A percentile compares a stretch with the other conserved stretches of the same genome.
Evolutionary conservation across 2,329 filamentous ascomycete species (phyloP).

Genomic region (Fusarium annulatum): DNA sequence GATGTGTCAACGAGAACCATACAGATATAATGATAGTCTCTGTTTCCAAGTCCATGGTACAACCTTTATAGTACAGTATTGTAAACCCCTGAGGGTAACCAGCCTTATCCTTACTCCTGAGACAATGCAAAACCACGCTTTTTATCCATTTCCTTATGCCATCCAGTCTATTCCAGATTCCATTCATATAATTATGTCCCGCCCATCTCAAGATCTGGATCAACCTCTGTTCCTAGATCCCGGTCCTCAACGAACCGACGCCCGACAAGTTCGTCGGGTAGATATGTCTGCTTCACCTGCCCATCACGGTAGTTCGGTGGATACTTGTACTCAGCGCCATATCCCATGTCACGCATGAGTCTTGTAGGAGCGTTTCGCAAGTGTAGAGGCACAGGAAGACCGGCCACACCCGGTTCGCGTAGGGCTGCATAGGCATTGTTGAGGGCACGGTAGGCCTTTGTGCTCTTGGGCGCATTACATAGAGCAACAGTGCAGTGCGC

Average conservation of each 20-base stretch:
- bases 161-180: background rate
- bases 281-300: slow-evolving; percentile 84
- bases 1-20: background rate
- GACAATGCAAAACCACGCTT: slow-evolving; percentile 10
- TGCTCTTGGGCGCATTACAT: slow-evolving; percentile 84
- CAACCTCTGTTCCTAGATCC: slow-evolving; percentile 82
- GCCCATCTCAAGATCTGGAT: slow-evolving; percentile 70
- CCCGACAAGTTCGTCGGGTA: slow-evolving; percentile 80
- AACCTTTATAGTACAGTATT: slow-evolving; percentile 9
- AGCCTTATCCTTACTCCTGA: slow-evolving; percentile 21
- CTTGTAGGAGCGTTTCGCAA: slow-evolving; percentile 91
- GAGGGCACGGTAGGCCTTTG: slow-evolving; percentile 83
- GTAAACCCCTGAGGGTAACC: slow-evolving; percentile 8
- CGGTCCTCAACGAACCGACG: slow-evolving; percentile 80
- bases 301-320: slow-evolving; percentile 91
- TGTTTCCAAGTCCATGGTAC: slow-evolving; percentile 11
- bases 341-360: slow-evolving; percentile 92
- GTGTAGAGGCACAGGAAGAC: slow-evolving; percentile 85
- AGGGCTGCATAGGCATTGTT: slow-evolving; percentile 84
- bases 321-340: slow-evolving; percentile 94
- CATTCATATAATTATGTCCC: slow-evolving; percentile 19
- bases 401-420: slow-evolving; percentile 83
- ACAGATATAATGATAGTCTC: background rate
- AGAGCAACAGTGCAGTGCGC: slow-evolving; percentile 89
- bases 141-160: slow-evolving; percentile 1